Evolutionary conservation across 2,329 filamentous ascomycete genomes (phyloP).

Genomic region (Penicillium sp.): DNA sequence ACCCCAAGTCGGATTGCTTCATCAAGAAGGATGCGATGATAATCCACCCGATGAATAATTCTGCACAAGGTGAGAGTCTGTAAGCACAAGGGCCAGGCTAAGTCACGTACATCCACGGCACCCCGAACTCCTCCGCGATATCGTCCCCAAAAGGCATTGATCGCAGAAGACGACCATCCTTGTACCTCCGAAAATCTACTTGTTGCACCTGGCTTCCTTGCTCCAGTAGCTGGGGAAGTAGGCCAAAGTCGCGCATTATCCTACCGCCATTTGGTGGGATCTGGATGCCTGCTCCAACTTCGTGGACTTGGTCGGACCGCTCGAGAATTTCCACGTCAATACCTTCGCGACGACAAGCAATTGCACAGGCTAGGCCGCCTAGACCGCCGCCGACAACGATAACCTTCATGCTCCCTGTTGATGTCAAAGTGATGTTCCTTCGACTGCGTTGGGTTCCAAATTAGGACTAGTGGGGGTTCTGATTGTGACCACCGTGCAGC

Average conservation of each 20-base stretch:
- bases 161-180: constrained; percentile 13
- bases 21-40: constrained; percentile 14
- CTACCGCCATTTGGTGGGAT: constrained; percentile 23
- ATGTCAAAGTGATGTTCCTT: background rate
- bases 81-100: background rate
- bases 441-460: background rate
- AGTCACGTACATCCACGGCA: constrained; percentile 20
- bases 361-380: constrained; percentile 21
- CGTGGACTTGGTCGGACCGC: constrained; percentile 9
- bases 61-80: constrained; percentile 5
- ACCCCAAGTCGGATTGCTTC: constrained; percentile 12
- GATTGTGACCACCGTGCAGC: background rate
- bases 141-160: constrained; percentile 18
- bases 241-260: constrained; percentile 13
- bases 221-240: constrained; percentile 11
- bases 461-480: background rate
- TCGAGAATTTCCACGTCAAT: constrained; percentile 21
- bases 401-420: constrained; percentile 52
- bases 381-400: constrained; percentile 33
- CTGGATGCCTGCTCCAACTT: constrained; percentile 25
- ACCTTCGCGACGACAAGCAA: constrained; percentile 17
- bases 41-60: constrained; percentile 18
- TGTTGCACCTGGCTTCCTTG: constrained; percentile 6
- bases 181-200: constrained; percentile 17
- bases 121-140: constrained; percentile 18